These are phyloP conservation scores for Fusarium xyrophilum DNA, from an alignment of 2,329 filamentous ascomycete species.

Conservation along the genomic window DNA sequence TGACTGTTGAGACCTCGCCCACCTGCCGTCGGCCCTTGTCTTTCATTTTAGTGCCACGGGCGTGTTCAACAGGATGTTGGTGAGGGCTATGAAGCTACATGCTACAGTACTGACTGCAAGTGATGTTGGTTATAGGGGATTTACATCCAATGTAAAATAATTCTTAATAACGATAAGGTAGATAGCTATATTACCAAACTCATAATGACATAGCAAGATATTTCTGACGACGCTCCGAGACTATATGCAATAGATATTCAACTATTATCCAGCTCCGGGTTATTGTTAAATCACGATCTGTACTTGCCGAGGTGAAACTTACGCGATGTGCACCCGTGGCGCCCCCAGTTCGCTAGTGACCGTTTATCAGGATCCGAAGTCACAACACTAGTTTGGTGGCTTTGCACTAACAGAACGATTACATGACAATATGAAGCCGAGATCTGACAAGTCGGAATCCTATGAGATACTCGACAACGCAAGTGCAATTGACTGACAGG, in stretches of 20 bases:
- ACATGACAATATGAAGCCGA: no score
- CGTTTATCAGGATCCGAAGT: no score
- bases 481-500: no score
- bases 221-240: accelerated
- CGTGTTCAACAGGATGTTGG: background rate
- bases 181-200: background rate
- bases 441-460: no score
- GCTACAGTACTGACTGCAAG: accelerated
- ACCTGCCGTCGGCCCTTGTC: accelerated
- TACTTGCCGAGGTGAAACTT: background rate
- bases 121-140: accelerated
- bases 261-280: accelerated
- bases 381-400: no score
- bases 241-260: accelerated
- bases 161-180: accelerated
- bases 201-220: accelerated
- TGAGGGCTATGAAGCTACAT: accelerated
- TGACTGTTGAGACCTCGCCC: background rate
- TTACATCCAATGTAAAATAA: background rate
- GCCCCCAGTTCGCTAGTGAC: no score
- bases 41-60: accelerated
- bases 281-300: accelerated
- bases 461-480: no score
- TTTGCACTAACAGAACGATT: no score
- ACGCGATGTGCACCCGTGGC: background rate